Base-by-base conservation (phyloP, 2,329 filamentous ascomycete species). In the Colletotrichum cereale region DNA sequence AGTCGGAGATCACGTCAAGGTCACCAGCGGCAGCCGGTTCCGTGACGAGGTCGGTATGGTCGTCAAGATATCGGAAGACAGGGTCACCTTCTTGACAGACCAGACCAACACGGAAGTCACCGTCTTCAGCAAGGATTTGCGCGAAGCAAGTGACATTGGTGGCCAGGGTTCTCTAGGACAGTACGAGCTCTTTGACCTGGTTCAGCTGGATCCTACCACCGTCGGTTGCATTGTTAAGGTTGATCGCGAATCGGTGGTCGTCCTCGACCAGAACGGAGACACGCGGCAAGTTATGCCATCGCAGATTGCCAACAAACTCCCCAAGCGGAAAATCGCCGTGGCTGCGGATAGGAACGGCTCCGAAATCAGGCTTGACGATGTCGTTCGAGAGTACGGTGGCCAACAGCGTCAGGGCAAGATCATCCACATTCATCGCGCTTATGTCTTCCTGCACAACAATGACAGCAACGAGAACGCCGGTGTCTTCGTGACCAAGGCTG, bases 11-110 rank as follows among this genome's bases (percentile, higher is more conserved):
- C 96, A 99, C 79, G 96, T 99, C 85, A 98, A 98, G 85, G 96
- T 99, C 75, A 97, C 98, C 79, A 96, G 96, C 66, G 96, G 95
- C 48, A 97, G 95, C 84, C 93, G 94, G 76, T 98, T 95, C 81
- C 91, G 93, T 66, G 96, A 98, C 76, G 96, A 99, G 83, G 93
- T 98, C 55, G 96, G 96, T 82, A 97, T 98, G 89, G 95, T 99
- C 62, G 95, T 98, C 75, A 94, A 94, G 80, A 96, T 98, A 75
- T 92, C 90, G 60, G 94, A 97, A 72, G 96, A 99, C 80, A 91
- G 93, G 48, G 95, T 99, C 69, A 98, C 96, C 1, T 86, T 99
- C 74, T 86, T 99, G 75, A 97, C 94, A 58, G 96, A 99, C 82
- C 94, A 96, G 80, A 96, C 90, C 72, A 96, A 96, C 82, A 91